phyloP scores from a whole-genome alignment of 129 eudicot species.

The Arctium minus region DNA sequence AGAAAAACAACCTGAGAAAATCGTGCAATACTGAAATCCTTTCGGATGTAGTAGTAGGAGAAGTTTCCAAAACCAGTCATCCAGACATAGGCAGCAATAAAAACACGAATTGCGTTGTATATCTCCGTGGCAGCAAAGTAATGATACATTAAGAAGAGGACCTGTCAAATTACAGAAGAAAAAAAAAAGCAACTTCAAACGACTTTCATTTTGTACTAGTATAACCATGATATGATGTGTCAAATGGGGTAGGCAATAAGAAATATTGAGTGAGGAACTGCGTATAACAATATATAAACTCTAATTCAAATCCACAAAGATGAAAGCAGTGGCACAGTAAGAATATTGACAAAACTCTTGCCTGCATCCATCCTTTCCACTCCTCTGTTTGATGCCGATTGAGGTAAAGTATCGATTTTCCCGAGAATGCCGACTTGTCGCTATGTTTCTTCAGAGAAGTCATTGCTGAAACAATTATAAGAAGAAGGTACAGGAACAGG shows the following conservation, averaged over 20 bases:
- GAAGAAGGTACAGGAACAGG: constrained; percentile 68
- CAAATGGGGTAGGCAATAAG: background rate
- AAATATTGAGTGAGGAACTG: background rate
- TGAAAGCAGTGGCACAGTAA: background rate
- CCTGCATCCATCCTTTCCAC: constrained; percentile 99
- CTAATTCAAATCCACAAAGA: background rate
- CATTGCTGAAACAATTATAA: constrained; percentile 79
- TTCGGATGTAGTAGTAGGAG: constrained; percentile 85
- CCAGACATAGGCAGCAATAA: constrained; percentile 98
- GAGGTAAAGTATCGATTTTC: constrained; percentile 76
- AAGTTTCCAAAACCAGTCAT: constrained; percentile 98
- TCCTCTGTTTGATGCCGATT: constrained; percentile 97
- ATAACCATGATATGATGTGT: background rate
- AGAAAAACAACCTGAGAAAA: constrained; percentile 65
- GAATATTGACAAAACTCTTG: constrained; percentile 26
- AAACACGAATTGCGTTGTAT: constrained; percentile 90
- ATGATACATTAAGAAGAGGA: constrained; percentile 85
- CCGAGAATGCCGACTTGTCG: constrained; percentile 90
- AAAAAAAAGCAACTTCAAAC: background rate
- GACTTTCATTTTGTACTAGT: background rate
- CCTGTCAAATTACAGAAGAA: constrained; percentile 41
- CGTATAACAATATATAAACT: background rate
- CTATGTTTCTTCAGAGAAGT: constrained; percentile 84
- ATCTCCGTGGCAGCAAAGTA: constrained; percentile 93
- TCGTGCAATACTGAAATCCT: constrained; percentile 79